Evolutionary conservation across 2,329 filamentous ascomycete genomes (phyloP).

Genomic region (Anisogramma anomala): DNA sequence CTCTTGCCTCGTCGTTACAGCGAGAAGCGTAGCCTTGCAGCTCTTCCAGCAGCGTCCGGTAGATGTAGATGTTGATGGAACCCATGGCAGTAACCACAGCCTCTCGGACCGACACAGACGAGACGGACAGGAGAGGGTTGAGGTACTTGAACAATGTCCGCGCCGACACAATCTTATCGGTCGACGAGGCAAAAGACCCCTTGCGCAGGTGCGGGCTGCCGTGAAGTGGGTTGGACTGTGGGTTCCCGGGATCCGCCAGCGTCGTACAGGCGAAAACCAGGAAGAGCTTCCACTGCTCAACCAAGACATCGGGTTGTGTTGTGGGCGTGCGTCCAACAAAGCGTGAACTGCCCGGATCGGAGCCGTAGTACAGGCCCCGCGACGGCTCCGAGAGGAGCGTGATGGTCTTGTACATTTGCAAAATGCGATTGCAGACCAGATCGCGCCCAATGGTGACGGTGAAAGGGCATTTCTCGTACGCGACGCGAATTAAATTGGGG

Average conservation of each 20-base stretch:
- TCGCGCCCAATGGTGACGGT: slow-evolving; percentile 85
- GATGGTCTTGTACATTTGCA: slow-evolving; percentile 86
- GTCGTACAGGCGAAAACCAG: slow-evolving; percentile 96
- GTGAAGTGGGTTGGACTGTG: slow-evolving; percentile 43
- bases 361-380: slow-evolving; percentile 51
- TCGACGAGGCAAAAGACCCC: slow-evolving; percentile 56
- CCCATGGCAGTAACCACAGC: slow-evolving; percentile 87
- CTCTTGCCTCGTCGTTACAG: slow-evolving; percentile 80
- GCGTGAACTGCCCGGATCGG: slow-evolving; percentile 44
- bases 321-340: slow-evolving; percentile 45
- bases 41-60: slow-evolving; percentile 79
- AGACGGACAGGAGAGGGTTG: slow-evolving; percentile 72
- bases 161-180: slow-evolving; percentile 76
- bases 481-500: slow-evolving; percentile 82
- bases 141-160: slow-evolving; percentile 82
- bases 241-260: slow-evolving; percentile 66
- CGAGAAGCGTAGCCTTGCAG: slow-evolving; percentile 74
- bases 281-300: slow-evolving; percentile 98
- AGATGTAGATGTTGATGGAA: slow-evolving; percentile 90
- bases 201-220: slow-evolving; percentile 69
- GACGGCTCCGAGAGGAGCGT: slow-evolving; percentile 64
- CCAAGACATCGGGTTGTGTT: slow-evolving; percentile 71
- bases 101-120: slow-evolving; percentile 70
- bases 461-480: slow-evolving; percentile 82
- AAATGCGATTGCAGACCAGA: slow-evolving; percentile 79